These are phyloP conservation scores for Pestalotiopsis fici DNA, from an alignment of 2,329 filamentous ascomycete species.

Conservation along the genomic window DNA sequence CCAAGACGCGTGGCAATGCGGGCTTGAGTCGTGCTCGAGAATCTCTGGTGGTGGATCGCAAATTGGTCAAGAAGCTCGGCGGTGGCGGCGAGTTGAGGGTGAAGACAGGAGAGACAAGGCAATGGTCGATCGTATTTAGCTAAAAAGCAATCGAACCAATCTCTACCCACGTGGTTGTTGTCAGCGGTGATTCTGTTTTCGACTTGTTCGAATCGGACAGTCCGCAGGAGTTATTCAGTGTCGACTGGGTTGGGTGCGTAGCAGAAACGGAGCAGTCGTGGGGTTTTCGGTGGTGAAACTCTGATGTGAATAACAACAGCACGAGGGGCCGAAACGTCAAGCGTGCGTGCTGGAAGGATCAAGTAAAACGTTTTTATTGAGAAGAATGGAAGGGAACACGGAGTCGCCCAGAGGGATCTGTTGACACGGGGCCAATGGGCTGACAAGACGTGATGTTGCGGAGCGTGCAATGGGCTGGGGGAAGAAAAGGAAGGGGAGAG, in stretches of 20 bases:
- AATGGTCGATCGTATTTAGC: conserved; percentile 10
- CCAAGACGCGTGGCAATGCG: neutral
- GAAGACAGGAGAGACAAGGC: neutral
- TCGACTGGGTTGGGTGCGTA: neutral
- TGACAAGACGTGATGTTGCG: conserved; percentile 15
- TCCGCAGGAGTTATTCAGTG: neutral
- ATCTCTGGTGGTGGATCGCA: neutral
- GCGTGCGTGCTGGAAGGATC: neutral
- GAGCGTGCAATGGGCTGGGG: conserved; percentile 15
- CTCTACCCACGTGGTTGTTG: neutral
- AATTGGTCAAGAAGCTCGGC: neutral
- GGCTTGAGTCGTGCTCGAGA: neutral
- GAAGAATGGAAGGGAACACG: conserved; percentile 11
- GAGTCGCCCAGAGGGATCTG: conserved; percentile 15
- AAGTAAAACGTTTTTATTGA: conserved; percentile 1
- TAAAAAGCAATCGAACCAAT: conserved; percentile 9
- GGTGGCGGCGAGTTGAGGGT: neutral
- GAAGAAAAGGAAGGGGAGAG: conserved; percentile 6
- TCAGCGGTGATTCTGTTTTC: neutral
- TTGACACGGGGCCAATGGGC: conserved; percentile 14
- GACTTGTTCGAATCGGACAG: neutral
- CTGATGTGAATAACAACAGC: neutral
- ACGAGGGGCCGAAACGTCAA: neutral
- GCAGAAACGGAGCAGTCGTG: neutral
- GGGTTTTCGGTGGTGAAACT: neutral